Evolutionary conservation across 2,329 filamentous ascomycete genomes (phyloP).

Genomic region (Plenodomus tracheiphilus): DNA sequence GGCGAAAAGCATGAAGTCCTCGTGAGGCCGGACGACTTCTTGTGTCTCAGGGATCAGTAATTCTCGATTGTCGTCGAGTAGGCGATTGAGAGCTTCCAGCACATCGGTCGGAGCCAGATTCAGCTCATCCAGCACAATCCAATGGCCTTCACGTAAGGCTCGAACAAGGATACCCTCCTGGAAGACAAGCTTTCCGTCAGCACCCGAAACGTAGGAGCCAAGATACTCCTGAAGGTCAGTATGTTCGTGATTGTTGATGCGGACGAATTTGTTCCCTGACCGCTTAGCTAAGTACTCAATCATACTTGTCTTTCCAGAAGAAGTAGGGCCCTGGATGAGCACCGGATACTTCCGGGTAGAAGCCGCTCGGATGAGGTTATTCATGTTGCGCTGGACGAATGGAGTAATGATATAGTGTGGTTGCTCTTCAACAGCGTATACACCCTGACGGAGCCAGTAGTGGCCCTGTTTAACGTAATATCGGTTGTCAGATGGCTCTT

Average conservation of each 20-base stretch:
- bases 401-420: slow-evolving; percentile 94
- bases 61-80: slow-evolving; percentile 95
- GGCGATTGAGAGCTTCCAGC: slow-evolving; percentile 89
- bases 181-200: slow-evolving; percentile 83
- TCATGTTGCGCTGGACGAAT: slow-evolving; percentile 90
- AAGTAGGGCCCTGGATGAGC: slow-evolving; percentile 93
- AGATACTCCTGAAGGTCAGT: slow-evolving; percentile 98
- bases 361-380: slow-evolving; percentile 90
- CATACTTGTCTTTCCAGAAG: slow-evolving; percentile 98
- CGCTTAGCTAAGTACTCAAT: slow-evolving; percentile 97
- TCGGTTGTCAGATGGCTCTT: slow-evolving; percentile 73
- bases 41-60: slow-evolving; percentile 96
- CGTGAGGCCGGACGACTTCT: slow-evolving; percentile 86
- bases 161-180: slow-evolving; percentile 94
- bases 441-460: slow-evolving; percentile 86
- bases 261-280: slow-evolving; percentile 94
- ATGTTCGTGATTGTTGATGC: slow-evolving; percentile 99
- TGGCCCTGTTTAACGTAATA: slow-evolving; percentile 84
- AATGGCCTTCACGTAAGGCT: slow-evolving; percentile 88
- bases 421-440: slow-evolving; percentile 67
- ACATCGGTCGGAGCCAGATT: slow-evolving; percentile 98
- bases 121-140: slow-evolving; percentile 97
- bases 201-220: slow-evolving; percentile 86
- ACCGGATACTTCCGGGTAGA: slow-evolving; percentile 93
- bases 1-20: slow-evolving; percentile 96